phyloP scores from a whole-genome alignment of 345 rosid genomes.

The Boechera retrofracta region DNA sequence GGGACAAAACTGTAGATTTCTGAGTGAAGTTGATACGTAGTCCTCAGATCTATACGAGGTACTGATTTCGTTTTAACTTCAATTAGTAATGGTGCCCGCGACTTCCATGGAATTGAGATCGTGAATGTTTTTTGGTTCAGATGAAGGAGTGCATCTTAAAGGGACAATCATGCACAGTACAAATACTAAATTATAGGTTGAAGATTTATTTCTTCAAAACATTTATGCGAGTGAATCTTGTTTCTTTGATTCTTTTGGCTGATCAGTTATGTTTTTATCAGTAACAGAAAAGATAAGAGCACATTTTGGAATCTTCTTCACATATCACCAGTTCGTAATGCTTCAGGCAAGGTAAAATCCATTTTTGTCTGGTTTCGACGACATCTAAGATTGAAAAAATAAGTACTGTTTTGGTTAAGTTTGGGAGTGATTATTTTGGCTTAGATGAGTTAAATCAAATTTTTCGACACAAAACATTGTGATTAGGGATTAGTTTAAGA shows the following conservation, averaged over 20 bases:
- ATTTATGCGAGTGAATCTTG: conserved; percentile 4
- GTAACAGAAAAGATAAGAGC: conserved; percentile 77
- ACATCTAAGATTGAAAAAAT: not conserved
- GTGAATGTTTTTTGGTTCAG: not conserved
- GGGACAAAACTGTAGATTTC: conserved; percentile 75
- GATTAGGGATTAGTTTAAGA: not conserved
- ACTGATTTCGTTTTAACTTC: not conserved
- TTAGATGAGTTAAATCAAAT: not conserved
- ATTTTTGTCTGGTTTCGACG: not conserved
- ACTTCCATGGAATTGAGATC: not conserved
- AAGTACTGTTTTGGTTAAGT: not conserved
- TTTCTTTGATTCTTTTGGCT: conserved; percentile 42
- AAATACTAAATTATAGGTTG: too few species aligned
- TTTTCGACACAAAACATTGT: not conserved
- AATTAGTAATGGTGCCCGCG: not conserved
- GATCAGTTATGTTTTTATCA: conserved; percentile 35
- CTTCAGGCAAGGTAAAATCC: conserved; percentile 70
- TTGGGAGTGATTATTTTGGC: not conserved
- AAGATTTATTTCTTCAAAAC: not conserved
- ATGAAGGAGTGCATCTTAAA: too few species aligned
- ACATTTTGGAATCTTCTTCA: conserved; percentile 92
- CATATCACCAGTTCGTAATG: conserved; percentile 89
- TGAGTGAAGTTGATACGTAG: conserved; percentile 78
- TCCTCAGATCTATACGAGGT: conserved; percentile 63
- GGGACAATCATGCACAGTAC: too few species aligned